Conservation (phyloP, 2,329 filamentous ascomycete genomes). For the Elsinoe fawcettii region DNA sequence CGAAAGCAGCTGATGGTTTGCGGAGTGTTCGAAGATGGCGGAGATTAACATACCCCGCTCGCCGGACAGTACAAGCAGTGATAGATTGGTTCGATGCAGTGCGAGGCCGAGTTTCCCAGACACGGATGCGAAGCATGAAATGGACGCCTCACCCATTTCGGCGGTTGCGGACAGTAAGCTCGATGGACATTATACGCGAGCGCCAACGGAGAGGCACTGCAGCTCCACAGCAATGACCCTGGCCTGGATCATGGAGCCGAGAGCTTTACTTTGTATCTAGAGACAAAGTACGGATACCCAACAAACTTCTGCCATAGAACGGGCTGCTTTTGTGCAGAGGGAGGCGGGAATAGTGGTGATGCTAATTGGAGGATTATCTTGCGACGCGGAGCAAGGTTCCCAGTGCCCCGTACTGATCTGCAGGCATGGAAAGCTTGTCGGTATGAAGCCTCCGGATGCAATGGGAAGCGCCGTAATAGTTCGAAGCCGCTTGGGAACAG, state of each 20-base stretch:
- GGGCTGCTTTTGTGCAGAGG: no score
- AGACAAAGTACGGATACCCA: no score
- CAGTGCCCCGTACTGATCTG: not conserved
- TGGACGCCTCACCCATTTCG: not conserved
- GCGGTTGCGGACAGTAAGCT: not conserved
- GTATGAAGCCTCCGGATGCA: constrained; percentile 1
- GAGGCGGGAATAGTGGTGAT: no score
- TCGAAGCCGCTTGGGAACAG: not conserved
- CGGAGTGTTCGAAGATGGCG: constrained; percentile 18
- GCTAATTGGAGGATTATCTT: no score
- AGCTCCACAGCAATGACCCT: not conserved
- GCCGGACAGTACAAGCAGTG: not conserved
- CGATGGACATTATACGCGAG: not conserved
- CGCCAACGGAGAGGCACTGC: not conserved
- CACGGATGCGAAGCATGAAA: constrained; percentile 1
- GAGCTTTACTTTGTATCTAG: no score
- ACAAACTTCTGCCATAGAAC: not conserved
- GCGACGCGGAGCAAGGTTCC: no score
- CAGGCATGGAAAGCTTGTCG: not conserved
- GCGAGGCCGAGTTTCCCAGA: not conserved
- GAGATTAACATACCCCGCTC: not conserved
- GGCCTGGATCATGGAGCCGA: not conserved
- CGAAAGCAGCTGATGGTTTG: constrained; percentile 18
- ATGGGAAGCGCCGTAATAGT: not conserved
- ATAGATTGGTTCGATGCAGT: not conserved